These are phyloP conservation scores for Debaryomycetaceae sp. DNA, from an alignment of 1,139 yeast genomes.

Conservation along the genomic window DNA sequence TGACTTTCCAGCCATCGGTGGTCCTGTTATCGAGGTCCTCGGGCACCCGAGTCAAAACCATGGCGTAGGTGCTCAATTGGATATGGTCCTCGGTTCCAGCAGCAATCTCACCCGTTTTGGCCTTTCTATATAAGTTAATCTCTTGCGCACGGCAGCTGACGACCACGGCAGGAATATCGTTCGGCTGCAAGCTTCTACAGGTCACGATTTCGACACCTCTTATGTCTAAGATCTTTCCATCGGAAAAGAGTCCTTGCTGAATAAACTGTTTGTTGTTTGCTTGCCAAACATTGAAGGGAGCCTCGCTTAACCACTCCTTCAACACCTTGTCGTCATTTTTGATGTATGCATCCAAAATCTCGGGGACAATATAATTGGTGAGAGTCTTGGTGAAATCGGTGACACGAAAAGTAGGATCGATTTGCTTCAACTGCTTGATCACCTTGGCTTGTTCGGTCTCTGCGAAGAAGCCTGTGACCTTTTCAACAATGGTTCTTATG, in stretches of 20 bases:
- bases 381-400: conserved; percentile 80
- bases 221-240: conserved; percentile 87
- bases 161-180: conserved; percentile 89
- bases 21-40: conserved; percentile 87
- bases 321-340: conserved; percentile 83
- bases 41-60: conserved; percentile 91
- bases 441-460: conserved; percentile 97
- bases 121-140: conserved; percentile 81
- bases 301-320: conserved; percentile 93
- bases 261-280: conserved; percentile 91
- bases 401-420: conserved; percentile 85
- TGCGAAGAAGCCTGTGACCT: conserved; percentile 83
- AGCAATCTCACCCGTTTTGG: conserved; percentile 89
- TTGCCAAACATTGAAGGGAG: conserved; percentile 92
- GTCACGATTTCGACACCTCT: conserved; percentile 93
- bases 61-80: conserved; percentile 88
- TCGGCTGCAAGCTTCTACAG: conserved; percentile 85
- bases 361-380: conserved; percentile 93
- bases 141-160: conserved; percentile 98
- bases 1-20: conserved; percentile 96
- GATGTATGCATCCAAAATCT: conserved; percentile 90
- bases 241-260: conserved; percentile 90
- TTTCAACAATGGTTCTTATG: conserved; percentile 75
- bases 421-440: conserved; percentile 73
- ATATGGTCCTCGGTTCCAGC: conserved; percentile 97